Conservation (phyloP, 345 rosid genomes). For the Salix udensis region DNA sequence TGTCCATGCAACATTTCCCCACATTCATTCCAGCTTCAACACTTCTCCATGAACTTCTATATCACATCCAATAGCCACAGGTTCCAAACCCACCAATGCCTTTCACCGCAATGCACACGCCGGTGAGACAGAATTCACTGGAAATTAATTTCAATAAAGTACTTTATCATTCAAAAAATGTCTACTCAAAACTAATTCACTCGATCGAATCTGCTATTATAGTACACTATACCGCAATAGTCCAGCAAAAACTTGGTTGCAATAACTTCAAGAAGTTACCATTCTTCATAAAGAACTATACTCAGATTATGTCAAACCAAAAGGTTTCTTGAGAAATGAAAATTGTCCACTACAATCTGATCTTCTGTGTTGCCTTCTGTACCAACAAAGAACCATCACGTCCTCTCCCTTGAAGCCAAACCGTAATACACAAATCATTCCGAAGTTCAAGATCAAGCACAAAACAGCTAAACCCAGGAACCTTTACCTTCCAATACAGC, state of each 20-base stretch:
- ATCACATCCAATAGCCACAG: conserved; percentile 20
- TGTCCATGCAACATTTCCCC: conserved; percentile 62
- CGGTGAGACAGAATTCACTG: conserved; percentile 12
- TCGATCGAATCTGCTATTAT: conserved; percentile 14
- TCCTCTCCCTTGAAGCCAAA: conserved; percentile 21
- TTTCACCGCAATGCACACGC: conserved; percentile 13
- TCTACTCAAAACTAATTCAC: not conserved
- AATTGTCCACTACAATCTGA: conserved; percentile 21
- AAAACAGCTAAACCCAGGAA: conserved; percentile 13
- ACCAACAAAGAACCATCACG: conserved; percentile 35
- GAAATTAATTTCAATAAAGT: conserved; percentile 17
- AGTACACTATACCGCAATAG: conserved; percentile 12
- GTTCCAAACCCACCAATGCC: conserved; percentile 12
- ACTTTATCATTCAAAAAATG: not conserved
- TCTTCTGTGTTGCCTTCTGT: conserved; percentile 21
- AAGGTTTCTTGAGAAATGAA: conserved; percentile 33
- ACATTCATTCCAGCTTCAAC: conserved; percentile 42
- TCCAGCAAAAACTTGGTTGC: conserved; percentile 10
- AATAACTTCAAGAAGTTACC: conserved; percentile 6
- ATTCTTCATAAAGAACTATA: conserved; percentile 10
- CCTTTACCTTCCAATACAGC: conserved; percentile 8
- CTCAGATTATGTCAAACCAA: conserved; percentile 33
- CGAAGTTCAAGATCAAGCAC: conserved; percentile 22
- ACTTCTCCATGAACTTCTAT: conserved; percentile 28
- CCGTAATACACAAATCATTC: conserved; percentile 27